Conservation (phyloP, 768 basidiomycete species). For the Lactarius pseudohatsudake region DNA sequence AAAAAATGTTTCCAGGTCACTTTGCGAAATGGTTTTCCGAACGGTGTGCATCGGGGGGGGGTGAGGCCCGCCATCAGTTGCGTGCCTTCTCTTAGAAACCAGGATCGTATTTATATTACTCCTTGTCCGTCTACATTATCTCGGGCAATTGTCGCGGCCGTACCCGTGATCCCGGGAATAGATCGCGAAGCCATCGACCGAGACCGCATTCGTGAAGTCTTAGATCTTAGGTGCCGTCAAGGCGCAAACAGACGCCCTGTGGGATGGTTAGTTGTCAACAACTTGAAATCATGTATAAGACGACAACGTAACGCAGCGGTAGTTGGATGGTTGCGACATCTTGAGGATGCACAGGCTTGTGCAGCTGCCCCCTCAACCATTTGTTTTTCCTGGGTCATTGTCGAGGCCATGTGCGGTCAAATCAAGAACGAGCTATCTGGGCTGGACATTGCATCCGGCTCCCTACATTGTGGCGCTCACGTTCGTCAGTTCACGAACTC, state of each 20-base stretch:
- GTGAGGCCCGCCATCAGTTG: neutral
- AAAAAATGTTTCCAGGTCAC: no score
- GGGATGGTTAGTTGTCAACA: slow-evolving; percentile 60
- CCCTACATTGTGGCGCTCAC: no score
- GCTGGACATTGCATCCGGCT: no score
- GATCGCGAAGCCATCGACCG: slow-evolving; percentile 36
- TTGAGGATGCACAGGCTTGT: no score
- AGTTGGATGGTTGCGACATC: neutral
- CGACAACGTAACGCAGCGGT: slow-evolving; percentile 43
- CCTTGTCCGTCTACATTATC: neutral
- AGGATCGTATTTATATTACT: neutral
- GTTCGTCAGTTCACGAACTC: no score
- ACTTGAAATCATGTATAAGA: slow-evolving; percentile 53
- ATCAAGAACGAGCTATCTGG: no score
- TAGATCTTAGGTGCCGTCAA: slow-evolving; percentile 60
- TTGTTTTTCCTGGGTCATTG: slow-evolving; percentile 12
- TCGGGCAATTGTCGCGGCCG: slow-evolving; percentile 36
- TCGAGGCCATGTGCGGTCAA: no score
- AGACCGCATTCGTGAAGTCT: slow-evolving; percentile 49
- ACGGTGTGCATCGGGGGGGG: neutral
- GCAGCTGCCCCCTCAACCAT: slow-evolving; percentile 31
- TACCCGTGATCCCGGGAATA: slow-evolving; percentile 31
- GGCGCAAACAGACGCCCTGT: slow-evolving; percentile 56
- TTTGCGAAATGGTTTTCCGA: neutral
- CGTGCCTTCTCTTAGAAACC: neutral